Evolutionary conservation across 2,329 filamentous ascomycete genomes (phyloP).

Genomic region (Venturia nashicola): DNA sequence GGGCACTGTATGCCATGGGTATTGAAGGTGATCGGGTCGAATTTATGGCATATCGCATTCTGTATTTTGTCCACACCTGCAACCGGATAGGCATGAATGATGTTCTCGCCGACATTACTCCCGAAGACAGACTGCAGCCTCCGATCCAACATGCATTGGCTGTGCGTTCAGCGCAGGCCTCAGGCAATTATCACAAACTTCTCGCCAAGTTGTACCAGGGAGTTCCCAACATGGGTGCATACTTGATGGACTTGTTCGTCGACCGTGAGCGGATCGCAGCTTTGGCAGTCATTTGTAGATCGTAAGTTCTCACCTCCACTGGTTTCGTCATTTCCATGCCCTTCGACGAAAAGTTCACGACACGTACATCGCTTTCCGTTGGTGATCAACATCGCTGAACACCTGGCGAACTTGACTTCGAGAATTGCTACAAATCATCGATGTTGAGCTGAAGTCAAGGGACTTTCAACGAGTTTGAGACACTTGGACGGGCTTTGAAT

Average conservation of each 20-base stretch:
- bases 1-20: slow-evolving; percentile 76
- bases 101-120: slow-evolving; percentile 95
- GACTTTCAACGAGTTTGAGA: no score
- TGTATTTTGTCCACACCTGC: slow-evolving; percentile 98
- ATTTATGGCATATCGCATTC: slow-evolving; percentile 98
- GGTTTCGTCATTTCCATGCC: no score
- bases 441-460: no score
- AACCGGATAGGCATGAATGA: slow-evolving; percentile 98
- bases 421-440: no score
- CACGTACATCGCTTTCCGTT: no score
- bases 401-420: no score
- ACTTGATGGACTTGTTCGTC: slow-evolving; percentile 99
- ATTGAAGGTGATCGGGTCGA: slow-evolving; percentile 84
- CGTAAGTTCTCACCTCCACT: slow-evolving; percentile 51
- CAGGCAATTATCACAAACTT: slow-evolving; percentile 96
- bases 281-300: slow-evolving; percentile 84
- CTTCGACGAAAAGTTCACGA: no score
- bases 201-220: slow-evolving; percentile 82
- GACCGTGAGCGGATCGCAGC: slow-evolving; percentile 83
- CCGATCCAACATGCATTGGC: slow-evolving; percentile 83
- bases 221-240: slow-evolving; percentile 92
- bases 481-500: no score
- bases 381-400: no score
- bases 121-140: slow-evolving; percentile 79
- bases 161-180: slow-evolving; percentile 79